A percentile compares a stretch with the other conserved stretches of the same genome.
These are phyloP conservation scores for Ogataea sp. DNA, from an alignment of 805 yeast species.

Conservation along the genomic window DNA sequence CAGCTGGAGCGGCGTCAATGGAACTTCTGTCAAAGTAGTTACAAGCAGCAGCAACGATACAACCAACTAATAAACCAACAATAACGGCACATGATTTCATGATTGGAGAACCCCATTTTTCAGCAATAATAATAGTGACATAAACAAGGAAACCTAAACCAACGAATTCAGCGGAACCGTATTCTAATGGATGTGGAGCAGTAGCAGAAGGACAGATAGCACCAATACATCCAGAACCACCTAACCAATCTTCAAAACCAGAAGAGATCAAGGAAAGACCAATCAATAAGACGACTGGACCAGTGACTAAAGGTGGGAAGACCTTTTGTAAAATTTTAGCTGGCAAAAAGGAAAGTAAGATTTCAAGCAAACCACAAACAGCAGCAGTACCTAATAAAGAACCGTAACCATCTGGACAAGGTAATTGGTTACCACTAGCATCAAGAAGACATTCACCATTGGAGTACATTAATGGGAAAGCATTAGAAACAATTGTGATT, in stretches of 20 bases:
- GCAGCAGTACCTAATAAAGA: conserved; percentile 76
- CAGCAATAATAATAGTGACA: conserved; percentile 64
- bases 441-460: conserved; percentile 59
- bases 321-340: conserved; percentile 58
- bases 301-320: conserved; percentile 89
- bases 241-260: conserved; percentile 81
- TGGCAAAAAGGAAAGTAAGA: conserved; percentile 70
- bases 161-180: conserved; percentile 84
- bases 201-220: conserved; percentile 38
- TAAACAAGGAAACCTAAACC: conserved; percentile 85
- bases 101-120: conserved; percentile 88
- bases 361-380: conserved; percentile 68
- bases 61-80: conserved; percentile 75
- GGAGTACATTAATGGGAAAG: conserved; percentile 74
- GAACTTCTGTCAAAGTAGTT: conserved; percentile 60
- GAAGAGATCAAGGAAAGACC: conserved; percentile 63
- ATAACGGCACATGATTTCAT: conserved; percentile 93
- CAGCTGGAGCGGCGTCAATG: conserved; percentile 70
- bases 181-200: conserved; percentile 47
- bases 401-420: conserved; percentile 92
- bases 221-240: conserved; percentile 60
- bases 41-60: conserved; percentile 87
- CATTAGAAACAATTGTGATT: conserved; percentile 67
- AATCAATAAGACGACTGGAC: conserved; percentile 83
- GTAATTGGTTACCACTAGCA: conserved; percentile 54